Conservation (phyloP, 192 early-diverging fungal species). For the Mortierella antarctica region DNA sequence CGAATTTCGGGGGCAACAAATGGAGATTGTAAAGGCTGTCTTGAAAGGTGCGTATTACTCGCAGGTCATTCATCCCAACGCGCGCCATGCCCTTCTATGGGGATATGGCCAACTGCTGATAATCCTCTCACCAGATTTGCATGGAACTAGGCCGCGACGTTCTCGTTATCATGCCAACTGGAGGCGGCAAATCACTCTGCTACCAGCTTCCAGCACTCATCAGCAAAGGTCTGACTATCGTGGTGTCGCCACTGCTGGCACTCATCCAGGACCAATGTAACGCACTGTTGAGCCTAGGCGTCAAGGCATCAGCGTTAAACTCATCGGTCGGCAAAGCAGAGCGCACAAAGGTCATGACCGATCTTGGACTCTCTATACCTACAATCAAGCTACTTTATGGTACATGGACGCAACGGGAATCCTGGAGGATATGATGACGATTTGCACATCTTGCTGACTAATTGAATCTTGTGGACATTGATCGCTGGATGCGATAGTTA, state of each 20-base stretch:
- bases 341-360: constrained; percentile 62
- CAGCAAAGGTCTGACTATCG: constrained; percentile 85
- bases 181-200: constrained; percentile 96
- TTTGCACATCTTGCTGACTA: not conserved
- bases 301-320: constrained; percentile 64
- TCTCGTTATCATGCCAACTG: constrained; percentile 99
- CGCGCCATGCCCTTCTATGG: not conserved
- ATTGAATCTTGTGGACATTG: not conserved
- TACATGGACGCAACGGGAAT: not conserved
- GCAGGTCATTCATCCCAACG: not conserved
- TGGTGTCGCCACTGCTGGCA: constrained; percentile 95
- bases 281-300: constrained; percentile 58
- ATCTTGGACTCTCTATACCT: constrained; percentile 60
- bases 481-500: constrained; percentile 56
- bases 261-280: constrained; percentile 95
- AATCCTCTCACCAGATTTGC: not conserved
- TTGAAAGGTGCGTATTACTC: constrained; percentile 18
- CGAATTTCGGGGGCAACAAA: constrained; percentile 36
- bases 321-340: constrained; percentile 66
- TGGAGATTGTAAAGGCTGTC: constrained; percentile 17
- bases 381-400: constrained; percentile 76
- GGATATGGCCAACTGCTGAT: not conserved
- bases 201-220: constrained; percentile 91
- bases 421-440: not conserved
- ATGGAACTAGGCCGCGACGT: constrained; percentile 74